phyloP scores from a whole-genome alignment of 2,329 filamentous ascomycete species.

The Epichloe hybrida region DNA sequence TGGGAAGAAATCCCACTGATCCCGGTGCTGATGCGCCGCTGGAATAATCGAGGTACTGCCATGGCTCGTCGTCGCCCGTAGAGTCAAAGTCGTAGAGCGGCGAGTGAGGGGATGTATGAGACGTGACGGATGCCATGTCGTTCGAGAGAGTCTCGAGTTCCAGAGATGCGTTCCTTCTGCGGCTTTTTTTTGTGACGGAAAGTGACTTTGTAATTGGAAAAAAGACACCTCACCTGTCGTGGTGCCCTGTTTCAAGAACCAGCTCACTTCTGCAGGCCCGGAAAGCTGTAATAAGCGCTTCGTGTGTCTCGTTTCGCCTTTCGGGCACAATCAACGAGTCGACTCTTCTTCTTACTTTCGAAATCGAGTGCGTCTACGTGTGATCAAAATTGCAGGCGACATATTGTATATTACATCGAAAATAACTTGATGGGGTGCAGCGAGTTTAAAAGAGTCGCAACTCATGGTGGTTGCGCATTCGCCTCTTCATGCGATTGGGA shows the following conservation, averaged over 20 bases:
- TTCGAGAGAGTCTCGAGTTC: neutral
- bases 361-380: no score
- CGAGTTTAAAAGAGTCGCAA: neutral
- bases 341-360: no score
- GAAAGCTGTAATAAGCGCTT: no score
- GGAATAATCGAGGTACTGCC: slow-evolving; percentile 29
- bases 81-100: slow-evolving; percentile 28
- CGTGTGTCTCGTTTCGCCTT: no score
- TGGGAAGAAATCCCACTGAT: slow-evolving; percentile 32
- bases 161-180: neutral
- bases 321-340: no score
- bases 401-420: neutral
- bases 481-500: neutral
- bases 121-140: slow-evolving; percentile 25
- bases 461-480: neutral
- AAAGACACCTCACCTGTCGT: no score
- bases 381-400: neutral
- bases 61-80: slow-evolving; percentile 28
- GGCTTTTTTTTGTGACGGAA: neutral
- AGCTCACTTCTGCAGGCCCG: no score
- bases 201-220: neutral
- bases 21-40: slow-evolving; percentile 21
- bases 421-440: neutral
- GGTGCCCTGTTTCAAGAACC: no score
- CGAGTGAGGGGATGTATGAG: slow-evolving; percentile 24